Conservation (phyloP, 495 filamentous ascomycete genomes). For the Penicillium longicatenatum region DNA sequence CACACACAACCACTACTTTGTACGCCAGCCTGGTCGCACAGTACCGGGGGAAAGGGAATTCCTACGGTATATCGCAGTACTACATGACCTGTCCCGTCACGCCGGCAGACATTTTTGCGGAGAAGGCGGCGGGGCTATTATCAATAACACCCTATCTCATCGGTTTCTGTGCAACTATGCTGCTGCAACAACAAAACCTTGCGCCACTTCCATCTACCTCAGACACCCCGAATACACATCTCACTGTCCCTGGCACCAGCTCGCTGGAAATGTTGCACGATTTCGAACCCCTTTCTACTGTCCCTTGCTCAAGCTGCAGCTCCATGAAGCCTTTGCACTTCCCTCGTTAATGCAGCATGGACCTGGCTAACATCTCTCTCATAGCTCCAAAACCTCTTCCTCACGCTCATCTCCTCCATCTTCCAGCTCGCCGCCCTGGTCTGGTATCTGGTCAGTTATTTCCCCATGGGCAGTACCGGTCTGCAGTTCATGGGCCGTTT, state of each 20-base stretch:
- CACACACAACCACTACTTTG: conserved; percentile 9
- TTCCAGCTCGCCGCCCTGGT: conserved; percentile 78
- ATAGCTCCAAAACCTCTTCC: conserved; percentile 75
- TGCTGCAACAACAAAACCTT: conserved; percentile 7
- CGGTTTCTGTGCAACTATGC: conserved; percentile 7
- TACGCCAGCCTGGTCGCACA: conserved; percentile 20
- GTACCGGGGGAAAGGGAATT: conserved; percentile 19
- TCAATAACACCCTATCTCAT: conserved; percentile 20
- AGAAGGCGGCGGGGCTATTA: conserved; percentile 6
- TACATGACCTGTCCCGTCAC: conserved; percentile 17
- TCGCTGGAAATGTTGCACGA: neutral
- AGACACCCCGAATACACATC: conserved; percentile 6
- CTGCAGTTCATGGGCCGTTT: conserved; percentile 84
- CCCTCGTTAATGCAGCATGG: neutral
- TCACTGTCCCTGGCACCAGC: conserved; percentile 15
- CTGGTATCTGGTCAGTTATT: conserved; percentile 98
- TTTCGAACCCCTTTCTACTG: neutral
- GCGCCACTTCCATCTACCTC: conserved; percentile 3
- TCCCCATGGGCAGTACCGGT: conserved; percentile 92
- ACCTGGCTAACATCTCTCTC: conserved; percentile 16
- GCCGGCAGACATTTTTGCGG: neutral
- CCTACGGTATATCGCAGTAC: conserved; percentile 24
- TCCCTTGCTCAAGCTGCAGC: too few relatives aligned
- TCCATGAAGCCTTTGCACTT: conserved; percentile 8
- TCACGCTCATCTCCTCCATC: conserved; percentile 82